Conservation (phyloP, 177 flowering plant species). For the Tripterygium wilfordii region DNA sequence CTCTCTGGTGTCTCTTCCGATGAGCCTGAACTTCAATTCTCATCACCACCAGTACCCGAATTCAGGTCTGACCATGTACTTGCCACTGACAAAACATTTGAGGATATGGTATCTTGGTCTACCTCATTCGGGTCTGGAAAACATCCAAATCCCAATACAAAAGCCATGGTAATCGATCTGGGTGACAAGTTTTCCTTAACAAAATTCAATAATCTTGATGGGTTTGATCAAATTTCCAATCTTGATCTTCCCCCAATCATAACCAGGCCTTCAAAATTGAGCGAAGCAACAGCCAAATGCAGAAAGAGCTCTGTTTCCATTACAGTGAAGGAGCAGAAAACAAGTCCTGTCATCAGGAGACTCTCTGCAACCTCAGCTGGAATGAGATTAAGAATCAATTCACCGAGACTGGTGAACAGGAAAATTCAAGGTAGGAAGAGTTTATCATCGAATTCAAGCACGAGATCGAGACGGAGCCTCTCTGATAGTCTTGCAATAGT, state of each 20-base stretch:
- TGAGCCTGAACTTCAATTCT: background rate
- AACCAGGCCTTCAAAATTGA: slow-evolving; percentile 23
- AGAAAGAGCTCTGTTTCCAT: slow-evolving; percentile 7
- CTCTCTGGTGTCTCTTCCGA: too few relatives aligned
- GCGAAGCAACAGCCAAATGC: slow-evolving; percentile 2
- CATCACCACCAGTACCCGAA: slow-evolving; percentile 4
- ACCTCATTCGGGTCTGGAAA: slow-evolving; percentile 15
- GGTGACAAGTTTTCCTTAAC: slow-evolving; percentile 4
- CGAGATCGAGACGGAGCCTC: slow-evolving; percentile 19
- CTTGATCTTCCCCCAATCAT: slow-evolving; percentile 43
- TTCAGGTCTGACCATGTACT: slow-evolving; percentile 15
- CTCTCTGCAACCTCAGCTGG: slow-evolving; percentile 28
- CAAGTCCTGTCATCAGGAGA: slow-evolving; percentile 13
- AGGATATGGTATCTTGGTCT: slow-evolving; percentile 18
- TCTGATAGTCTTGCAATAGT: slow-evolving; percentile 73
- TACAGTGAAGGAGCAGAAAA: slow-evolving; percentile 4
- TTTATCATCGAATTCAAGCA: slow-evolving; percentile 12
- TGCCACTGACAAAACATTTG: slow-evolving; percentile 18
- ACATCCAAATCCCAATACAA: slow-evolving; percentile 1
- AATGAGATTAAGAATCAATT: slow-evolving; percentile 42
- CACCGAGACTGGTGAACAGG: slow-evolving; percentile 49
- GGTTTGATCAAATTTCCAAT: slow-evolving; percentile 12
- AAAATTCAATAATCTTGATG: slow-evolving; percentile 8
- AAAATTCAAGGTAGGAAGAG: slow-evolving; percentile 25
- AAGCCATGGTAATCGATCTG: slow-evolving; percentile 20